Percentiles rank a stretch among this genome's conserved stretches.
phyloP scores from a whole-genome alignment of 106 monocot species.

The Dendrobium officinale region DNA sequence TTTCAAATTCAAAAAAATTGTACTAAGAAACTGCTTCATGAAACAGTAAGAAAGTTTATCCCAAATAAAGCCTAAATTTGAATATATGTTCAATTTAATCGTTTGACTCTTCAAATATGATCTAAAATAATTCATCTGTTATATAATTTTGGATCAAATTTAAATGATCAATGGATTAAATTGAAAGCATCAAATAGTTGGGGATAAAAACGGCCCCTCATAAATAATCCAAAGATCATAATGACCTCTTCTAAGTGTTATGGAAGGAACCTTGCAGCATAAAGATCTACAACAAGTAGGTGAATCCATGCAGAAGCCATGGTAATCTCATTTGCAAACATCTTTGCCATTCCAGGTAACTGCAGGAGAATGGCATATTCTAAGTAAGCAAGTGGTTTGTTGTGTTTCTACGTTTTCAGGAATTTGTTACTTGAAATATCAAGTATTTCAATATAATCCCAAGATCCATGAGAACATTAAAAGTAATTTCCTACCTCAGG shows the following conservation, averaged over 20 bases:
- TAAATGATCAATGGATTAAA: too few species aligned
- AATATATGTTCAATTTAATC: too few species aligned
- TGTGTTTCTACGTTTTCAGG: neutral
- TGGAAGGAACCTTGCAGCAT: slow-evolving; percentile 31
- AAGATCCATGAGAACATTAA: neutral
- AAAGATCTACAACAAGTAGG: slow-evolving; percentile 33
- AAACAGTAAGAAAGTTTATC: too few species aligned
- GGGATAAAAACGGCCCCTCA: too few species aligned
- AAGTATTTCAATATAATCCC: neutral
- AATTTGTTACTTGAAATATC: neutral
- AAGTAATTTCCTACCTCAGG: slow-evolving; percentile 56
- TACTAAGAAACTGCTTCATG: too few species aligned
- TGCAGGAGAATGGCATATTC: slow-evolving; percentile 3
- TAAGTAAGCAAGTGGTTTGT: neutral
- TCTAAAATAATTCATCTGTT: too few species aligned
- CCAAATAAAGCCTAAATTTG: too few species aligned
- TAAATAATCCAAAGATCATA: too few species aligned
- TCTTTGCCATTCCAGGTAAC: slow-evolving; percentile 29
- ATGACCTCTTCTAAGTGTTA: neutral
- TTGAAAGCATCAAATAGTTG: too few species aligned
- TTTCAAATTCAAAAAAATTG: too few species aligned
- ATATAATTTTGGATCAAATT: too few species aligned
- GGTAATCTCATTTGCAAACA: slow-evolving; percentile 36
- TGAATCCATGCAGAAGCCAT: slow-evolving; percentile 51
- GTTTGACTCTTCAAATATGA: too few species aligned